Evolutionary conservation across 441 rosid species (phyloP).

Genomic region (Metrosideros polymorpha): DNA sequence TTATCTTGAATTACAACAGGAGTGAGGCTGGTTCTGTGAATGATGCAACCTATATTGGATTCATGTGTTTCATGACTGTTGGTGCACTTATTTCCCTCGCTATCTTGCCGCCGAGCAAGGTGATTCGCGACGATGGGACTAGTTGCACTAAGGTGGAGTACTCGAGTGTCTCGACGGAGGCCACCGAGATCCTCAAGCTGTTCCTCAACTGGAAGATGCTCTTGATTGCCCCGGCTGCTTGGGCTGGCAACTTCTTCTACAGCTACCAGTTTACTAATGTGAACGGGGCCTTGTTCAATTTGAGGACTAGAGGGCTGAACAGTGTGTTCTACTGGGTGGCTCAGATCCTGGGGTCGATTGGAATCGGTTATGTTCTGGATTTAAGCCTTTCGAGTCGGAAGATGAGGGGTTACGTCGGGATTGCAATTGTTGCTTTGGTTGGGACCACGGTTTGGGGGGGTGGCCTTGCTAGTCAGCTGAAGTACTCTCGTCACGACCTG

Average conservation of each 20-base stretch:
- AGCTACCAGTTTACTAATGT: constrained; percentile 56
- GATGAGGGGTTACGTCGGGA: constrained; percentile 43
- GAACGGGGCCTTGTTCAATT: constrained; percentile 34
- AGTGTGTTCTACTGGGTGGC: constrained; percentile 62
- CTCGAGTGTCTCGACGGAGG: constrained; percentile 26
- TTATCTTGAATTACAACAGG: constrained; percentile 52
- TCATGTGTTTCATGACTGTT: constrained; percentile 52
- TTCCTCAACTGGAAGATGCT: constrained; percentile 48
- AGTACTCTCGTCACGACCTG: constrained; percentile 15
- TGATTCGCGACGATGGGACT: constrained; percentile 53
- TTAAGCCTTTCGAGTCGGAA: constrained; percentile 42
- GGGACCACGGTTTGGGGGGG: constrained; percentile 58
- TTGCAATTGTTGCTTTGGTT: constrained; percentile 30
- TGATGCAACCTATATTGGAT: constrained; percentile 63
- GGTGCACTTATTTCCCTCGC: constrained; percentile 50
- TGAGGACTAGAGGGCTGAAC: constrained; percentile 58
- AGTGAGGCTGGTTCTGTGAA: constrained; percentile 51
- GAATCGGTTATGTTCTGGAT: constrained; percentile 44
- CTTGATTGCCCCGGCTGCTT: constrained; percentile 40
- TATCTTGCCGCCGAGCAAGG: constrained; percentile 46
- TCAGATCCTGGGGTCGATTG: constrained; percentile 49
- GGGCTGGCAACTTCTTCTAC: constrained; percentile 62
- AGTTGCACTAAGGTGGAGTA: constrained; percentile 26
- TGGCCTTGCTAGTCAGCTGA: constrained; percentile 45
- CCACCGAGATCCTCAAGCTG: constrained; percentile 30